Evolutionary conservation across 2,329 filamentous ascomycete species (phyloP).

Genomic region (Cercospora beticola): DNA sequence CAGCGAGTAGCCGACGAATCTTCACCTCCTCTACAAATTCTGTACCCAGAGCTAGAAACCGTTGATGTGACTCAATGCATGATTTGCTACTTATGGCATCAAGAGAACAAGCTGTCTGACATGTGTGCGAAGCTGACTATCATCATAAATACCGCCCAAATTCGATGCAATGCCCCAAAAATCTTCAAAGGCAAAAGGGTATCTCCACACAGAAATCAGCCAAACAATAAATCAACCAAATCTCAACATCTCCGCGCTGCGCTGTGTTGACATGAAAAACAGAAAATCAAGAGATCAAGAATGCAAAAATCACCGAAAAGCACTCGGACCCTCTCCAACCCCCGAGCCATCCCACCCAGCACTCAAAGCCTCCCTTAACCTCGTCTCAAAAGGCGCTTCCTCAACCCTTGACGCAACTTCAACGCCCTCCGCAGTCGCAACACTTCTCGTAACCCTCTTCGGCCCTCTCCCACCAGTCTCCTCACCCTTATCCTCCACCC

Average conservation of each 20-base stretch:
- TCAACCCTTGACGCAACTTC: not conserved
- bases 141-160: not conserved
- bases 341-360: not conserved
- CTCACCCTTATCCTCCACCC: not conserved
- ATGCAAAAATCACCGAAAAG: not conserved
- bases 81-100: not conserved
- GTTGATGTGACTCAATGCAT: not conserved
- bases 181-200: not conserved
- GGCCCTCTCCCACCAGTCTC: not conserved
- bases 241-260: not conserved
- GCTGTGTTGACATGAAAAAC: too few species aligned
- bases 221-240: not conserved
- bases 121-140: not conserved
- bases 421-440: not conserved
- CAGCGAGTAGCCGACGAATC: not conserved
- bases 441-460: not conserved
- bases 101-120: not conserved
- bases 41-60: not conserved
- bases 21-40: not conserved
- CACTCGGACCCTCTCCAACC: not conserved
- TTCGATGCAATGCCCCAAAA: not conserved
- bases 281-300: not conserved
- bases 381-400: not conserved
- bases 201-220: not conserved
- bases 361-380: constrained; percentile 4